These are phyloP conservation scores for Geotrichum siamense DNA, from an alignment of 1,139 yeast species.

Conservation along the genomic window DNA sequence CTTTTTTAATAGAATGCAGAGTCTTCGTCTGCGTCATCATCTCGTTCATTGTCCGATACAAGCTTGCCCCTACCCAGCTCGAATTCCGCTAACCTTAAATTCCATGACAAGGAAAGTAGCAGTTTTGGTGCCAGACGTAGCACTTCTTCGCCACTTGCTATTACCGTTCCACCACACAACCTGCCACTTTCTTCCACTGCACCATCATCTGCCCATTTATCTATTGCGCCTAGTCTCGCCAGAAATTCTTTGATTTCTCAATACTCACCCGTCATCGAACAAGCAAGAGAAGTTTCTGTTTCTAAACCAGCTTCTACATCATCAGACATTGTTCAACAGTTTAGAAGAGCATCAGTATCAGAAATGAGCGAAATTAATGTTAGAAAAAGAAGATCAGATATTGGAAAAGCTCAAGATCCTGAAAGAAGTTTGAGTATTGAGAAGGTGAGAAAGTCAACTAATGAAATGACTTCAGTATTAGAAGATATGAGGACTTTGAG, in stretches of 20 bases:
- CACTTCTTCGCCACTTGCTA: slow-evolving; percentile 3
- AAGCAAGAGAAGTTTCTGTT: slow-evolving; percentile 19
- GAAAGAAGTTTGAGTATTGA: slow-evolving; percentile 15
- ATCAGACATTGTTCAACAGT: slow-evolving; percentile 10
- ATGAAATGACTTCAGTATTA: slow-evolving; percentile 23
- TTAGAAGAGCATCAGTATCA: slow-evolving; percentile 11
- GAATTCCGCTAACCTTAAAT: not conserved
- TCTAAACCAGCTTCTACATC: slow-evolving; percentile 6
- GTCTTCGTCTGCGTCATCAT: not conserved
- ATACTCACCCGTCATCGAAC: slow-evolving; percentile 21
- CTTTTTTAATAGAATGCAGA: not conserved
- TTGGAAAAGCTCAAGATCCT: not conserved
- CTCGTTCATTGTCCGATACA: no score
- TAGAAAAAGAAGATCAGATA: not conserved
- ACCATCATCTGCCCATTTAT: slow-evolving; percentile 10
- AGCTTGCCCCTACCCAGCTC: no score
- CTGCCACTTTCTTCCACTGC: slow-evolving; percentile 3
- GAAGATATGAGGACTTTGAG: slow-evolving; percentile 24
- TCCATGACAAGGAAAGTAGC: not conserved
- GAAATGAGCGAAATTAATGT: not conserved
- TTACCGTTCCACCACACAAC: slow-evolving; percentile 1
- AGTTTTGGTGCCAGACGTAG: slow-evolving; percentile 4
- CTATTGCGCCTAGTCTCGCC: slow-evolving; percentile 18
- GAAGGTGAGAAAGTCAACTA: slow-evolving; percentile 24
- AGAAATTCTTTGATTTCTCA: slow-evolving; percentile 19